Base-by-base conservation (phyloP, 805 yeast species). In the Schizosaccharomyces octosporus region DNA sequence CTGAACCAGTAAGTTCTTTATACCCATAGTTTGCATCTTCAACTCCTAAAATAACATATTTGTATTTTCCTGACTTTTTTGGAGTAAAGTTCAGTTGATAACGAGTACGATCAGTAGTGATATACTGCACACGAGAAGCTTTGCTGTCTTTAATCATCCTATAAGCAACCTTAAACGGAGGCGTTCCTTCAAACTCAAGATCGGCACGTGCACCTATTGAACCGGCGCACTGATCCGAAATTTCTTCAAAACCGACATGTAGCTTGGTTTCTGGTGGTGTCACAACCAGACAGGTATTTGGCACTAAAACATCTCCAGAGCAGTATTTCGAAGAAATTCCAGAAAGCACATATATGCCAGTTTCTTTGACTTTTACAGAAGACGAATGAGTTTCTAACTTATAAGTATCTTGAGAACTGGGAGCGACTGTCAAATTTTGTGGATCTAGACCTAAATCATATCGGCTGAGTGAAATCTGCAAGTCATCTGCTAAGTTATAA, bases 181-280 rank as follows among this genome's bases (percentile, higher is more conserved):
- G 85, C 36, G 82, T 79, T 19, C 98, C 97, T 4, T 78, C 73
- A 61, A 84, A 75, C 0, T 77, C 71, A 63, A 89, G 75, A 60
- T 83, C 85, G 64, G 87, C 87, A 41, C 77, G 75, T 63, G 88
- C 81, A 0, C 97, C 98, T 7, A 87, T 82, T 57, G 88, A 87
- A 0, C 98, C 98, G 39, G 93, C 85, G 73, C 99, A 93, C 59
- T 84, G 80, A 67, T 90, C 97, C 31, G 81, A 75, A 2, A 90
- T 80, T 2, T 90, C 81, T 15, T 74, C 74, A 63, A 74, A 75
- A 36, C 65, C 68, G 17, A 79, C 76, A 2, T 69, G 65, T 29
- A 81, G 63, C 27, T 72, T 67, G 9, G 85, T 83, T 43, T 77
- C 76, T 3, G 81, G 77, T 4, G 85, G 83, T 42, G 73, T 72